Evolutionary conservation across 805 yeast species (phyloP), one percentile per base, ranked within the genome.

Genomic region (Candida piceae): DNA sequence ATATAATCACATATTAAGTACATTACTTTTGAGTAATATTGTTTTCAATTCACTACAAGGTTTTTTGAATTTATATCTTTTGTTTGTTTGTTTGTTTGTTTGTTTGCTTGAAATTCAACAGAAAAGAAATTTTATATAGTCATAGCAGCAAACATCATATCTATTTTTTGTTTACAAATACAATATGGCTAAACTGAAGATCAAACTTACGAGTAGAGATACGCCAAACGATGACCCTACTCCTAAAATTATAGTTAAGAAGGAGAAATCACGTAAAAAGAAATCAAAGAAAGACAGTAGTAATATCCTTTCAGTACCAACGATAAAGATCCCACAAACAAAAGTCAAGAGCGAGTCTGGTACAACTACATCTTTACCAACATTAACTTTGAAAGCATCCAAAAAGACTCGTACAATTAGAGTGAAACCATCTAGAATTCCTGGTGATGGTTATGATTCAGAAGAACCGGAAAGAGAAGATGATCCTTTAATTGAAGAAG

Each of bases 401-500:
- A 45, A 41, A 17, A 46, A 43, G 19, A 60, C 68, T 3, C 76
- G 78, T 4, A 63, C 70, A 22, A 71, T 74, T 19, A 58, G 76
- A 43, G 67, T 76, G 26, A 76, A 74, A 43, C 80, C 80, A 1
- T 69, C 76, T 1, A 67, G 95, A 49, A 70, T 81, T 4, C 93
- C 95, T 0, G 96, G 96, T 4, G 96, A 90, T 50, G 97, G 97
- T 1, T 90, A 90, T 59, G 98, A 90, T 55, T 83, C 95, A 3
- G 97, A 90, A 52, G 97, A 95, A 15, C 95, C 96, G 0, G 97
- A 90, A 47, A 67, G 86, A 18, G 98, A 93, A 56, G 96, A 88
- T 42, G 97, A 93, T 53, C 97, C 98, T 1, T 63, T 87, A 42
- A 66, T 87, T 7, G 97, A 93, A 53, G 95, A 86, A 46, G 95